Evolutionary conservation across 352 stramenopile species (phyloP).

Genomic region (Pythium volutum): DNA sequence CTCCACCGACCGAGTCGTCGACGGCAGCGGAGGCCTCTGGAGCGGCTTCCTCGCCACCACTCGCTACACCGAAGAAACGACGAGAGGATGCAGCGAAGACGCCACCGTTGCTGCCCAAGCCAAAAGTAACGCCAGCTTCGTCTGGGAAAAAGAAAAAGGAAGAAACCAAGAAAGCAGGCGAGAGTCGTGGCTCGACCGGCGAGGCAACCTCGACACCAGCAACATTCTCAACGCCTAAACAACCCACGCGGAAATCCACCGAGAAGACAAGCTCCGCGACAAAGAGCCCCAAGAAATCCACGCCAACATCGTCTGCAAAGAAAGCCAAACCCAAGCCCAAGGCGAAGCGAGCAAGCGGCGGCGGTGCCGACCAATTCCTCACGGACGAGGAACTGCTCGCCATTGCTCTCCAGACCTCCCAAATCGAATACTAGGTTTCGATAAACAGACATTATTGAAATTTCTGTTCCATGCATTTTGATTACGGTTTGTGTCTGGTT

Average conservation of each 20-base stretch:
- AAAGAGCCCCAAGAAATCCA: constrained; percentile 2
- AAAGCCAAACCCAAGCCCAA: constrained; percentile 24
- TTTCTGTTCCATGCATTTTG: background rate
- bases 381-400: constrained; percentile 28
- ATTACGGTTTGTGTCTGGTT: background rate
- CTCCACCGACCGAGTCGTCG: background rate
- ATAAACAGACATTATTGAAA: background rate
- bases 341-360: constrained; percentile 18
- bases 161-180: background rate
- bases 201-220: too few species aligned
- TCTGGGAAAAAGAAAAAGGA: constrained; percentile 17
- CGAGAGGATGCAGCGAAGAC: background rate
- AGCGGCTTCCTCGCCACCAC: background rate
- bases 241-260: background rate
- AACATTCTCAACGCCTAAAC: background rate
- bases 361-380: constrained; percentile 7
- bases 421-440: constrained; percentile 33
- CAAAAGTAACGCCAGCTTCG: background rate
- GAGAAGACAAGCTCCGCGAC: background rate
- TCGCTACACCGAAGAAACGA: background rate
- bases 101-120: background rate
- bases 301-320: constrained; percentile 13
- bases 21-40: background rate
- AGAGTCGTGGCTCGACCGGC: background rate
- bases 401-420: constrained; percentile 26